Conservation (phyloP, 2,329 filamentous ascomycete species). For the Trichoderma koningiopsis region DNA sequence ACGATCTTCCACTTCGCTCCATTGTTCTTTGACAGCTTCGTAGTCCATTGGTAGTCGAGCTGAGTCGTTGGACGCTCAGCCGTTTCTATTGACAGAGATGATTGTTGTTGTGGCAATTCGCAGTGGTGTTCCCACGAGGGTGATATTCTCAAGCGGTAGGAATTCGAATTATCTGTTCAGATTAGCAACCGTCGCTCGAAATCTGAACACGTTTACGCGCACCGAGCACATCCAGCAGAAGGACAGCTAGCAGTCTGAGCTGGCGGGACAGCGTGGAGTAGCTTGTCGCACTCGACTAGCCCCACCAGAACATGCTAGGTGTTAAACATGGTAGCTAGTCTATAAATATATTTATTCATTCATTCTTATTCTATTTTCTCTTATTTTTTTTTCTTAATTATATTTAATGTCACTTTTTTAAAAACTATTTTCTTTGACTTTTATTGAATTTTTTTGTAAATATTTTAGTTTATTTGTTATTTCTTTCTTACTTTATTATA, state of each 20-base stretch:
- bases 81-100: neutral
- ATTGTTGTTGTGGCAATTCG: neutral
- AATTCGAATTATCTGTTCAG: neutral
- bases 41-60: conserved; percentile 69
- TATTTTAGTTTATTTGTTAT: neutral
- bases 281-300: neutral
- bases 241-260: conserved; percentile 17
- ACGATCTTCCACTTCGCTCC: conserved; percentile 93
- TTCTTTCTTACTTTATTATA: neutral
- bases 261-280: neutral
- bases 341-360: neutral
- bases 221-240: neutral
- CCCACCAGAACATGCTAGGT: neutral
- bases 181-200: neutral
- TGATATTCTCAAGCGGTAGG: neutral
- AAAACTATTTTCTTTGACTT: neutral
- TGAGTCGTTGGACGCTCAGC: neutral
- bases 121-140: neutral
- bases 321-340: neutral
- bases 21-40: conserved; percentile 91
- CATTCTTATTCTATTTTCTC: neutral
- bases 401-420: neutral
- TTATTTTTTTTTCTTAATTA: neutral
- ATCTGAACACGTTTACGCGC: conserved; percentile 11
- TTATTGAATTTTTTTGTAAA: neutral